Conservation (phyloP, 139 green algal species). For the Chlamydomonas applanata region DNA sequence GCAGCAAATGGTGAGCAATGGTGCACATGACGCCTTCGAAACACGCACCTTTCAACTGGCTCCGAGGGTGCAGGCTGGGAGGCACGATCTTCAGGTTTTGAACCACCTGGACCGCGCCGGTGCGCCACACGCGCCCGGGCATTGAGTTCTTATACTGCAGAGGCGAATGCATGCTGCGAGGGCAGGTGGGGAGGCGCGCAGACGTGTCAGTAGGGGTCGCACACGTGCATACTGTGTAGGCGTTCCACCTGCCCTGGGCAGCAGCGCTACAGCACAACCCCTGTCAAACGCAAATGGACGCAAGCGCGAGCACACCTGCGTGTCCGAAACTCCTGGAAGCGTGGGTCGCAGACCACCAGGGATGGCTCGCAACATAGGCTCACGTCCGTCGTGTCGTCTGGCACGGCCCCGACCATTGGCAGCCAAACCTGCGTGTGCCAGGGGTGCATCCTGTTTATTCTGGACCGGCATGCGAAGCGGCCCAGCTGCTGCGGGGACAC, state of each 20-base stretch:
- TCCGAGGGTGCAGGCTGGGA: slow-evolving; percentile 38
- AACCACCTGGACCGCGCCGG: slow-evolving; percentile 46
- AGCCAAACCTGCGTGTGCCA: too few relatives aligned
- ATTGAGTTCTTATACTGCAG: slow-evolving; percentile 41
- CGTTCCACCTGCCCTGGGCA: too few relatives aligned
- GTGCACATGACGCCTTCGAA: not conserved
- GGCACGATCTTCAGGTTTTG: slow-evolving; percentile 50
- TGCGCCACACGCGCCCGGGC: slow-evolving; percentile 40
- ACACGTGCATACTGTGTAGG: too few relatives aligned
- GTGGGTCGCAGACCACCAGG: slow-evolving; percentile 22
- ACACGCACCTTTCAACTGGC: slow-evolving; percentile 19
- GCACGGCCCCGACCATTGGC: too few relatives aligned
- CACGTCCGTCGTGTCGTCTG: not conserved
- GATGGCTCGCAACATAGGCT: slow-evolving; percentile 31
- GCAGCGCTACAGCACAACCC: too few relatives aligned
- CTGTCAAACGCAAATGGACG: too few relatives aligned
- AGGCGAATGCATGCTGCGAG: slow-evolving; percentile 29
- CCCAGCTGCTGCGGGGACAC: too few relatives aligned
- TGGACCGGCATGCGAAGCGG: too few relatives aligned
- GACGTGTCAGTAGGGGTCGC: not conserved
- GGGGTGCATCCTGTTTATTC: too few relatives aligned
- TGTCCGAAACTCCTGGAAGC: slow-evolving; percentile 22
- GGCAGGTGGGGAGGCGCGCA: too few relatives aligned
- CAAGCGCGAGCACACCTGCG: slow-evolving; percentile 22
- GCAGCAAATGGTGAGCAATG: not conserved